Conservation (phyloP, 345 rosid genomes). For the Hibiscus trionum region DNA sequence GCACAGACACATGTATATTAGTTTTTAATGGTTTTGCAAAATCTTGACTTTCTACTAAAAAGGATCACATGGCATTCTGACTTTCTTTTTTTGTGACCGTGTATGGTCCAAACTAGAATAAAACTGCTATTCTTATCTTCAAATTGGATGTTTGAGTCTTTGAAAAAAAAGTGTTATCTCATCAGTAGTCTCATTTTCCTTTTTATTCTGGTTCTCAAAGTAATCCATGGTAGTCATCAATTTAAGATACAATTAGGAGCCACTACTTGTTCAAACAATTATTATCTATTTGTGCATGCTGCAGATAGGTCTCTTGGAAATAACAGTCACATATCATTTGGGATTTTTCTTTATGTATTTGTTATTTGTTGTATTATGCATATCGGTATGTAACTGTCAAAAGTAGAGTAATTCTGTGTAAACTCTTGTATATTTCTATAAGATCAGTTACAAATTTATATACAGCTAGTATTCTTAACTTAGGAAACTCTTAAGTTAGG, state of each 20-base stretch:
- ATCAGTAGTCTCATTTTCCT: neutral
- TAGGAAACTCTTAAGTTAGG: too few relatives aligned
- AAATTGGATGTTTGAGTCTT: neutral
- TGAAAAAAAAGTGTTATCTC: neutral
- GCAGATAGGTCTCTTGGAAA: neutral
- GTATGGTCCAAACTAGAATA: neutral
- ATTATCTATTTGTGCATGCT: neutral
- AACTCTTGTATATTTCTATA: too few relatives aligned
- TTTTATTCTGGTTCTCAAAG: neutral
- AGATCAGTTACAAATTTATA: too few relatives aligned
- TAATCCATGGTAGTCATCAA: neutral
- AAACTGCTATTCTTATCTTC: neutral
- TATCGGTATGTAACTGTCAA: neutral
- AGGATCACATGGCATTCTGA: neutral
- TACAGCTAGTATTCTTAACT: too few relatives aligned
- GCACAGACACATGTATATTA: neutral
- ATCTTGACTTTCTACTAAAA: conserved; percentile 2
- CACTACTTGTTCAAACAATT: neutral
- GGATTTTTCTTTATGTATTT: neutral
- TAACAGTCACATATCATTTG: neutral
- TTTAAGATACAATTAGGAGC: neutral
- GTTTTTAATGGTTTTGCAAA: neutral
- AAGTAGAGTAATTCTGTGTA: too few relatives aligned
- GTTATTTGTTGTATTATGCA: neutral
- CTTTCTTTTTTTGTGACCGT: neutral